Evolutionary conservation across 2,329 filamentous ascomycete genomes (phyloP).

Genomic region (Stemphylium vesicarium): DNA sequence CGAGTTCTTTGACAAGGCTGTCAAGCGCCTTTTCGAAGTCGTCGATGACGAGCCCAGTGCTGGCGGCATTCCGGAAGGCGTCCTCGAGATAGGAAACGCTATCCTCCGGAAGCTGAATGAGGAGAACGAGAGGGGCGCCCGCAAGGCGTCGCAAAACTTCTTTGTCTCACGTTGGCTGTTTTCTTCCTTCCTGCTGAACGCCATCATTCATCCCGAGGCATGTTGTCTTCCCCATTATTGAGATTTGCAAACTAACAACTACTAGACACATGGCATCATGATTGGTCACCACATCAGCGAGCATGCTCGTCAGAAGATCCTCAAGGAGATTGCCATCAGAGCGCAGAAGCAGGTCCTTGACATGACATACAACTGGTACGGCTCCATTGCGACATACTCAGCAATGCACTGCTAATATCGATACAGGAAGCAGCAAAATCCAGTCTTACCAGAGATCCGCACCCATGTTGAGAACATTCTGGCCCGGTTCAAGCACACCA

Average conservation of each 20-base stretch:
- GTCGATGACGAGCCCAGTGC: constrained; percentile 79
- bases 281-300: constrained; percentile 91
- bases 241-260: constrained; percentile 40
- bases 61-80: constrained; percentile 84
- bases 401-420: constrained; percentile 30
- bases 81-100: constrained; percentile 82
- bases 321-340: constrained; percentile 77
- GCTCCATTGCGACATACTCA: constrained; percentile 27
- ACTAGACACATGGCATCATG: constrained; percentile 67
- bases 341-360: constrained; percentile 81
- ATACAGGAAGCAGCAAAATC: constrained; percentile 63
- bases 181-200: constrained; percentile 81
- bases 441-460: constrained; percentile 68
- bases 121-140: constrained; percentile 65
- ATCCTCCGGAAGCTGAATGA: constrained; percentile 78
- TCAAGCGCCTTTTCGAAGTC: constrained; percentile 81
- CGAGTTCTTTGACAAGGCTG: constrained; percentile 84
- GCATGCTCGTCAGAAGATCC: constrained; percentile 79
- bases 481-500: constrained; percentile 61
- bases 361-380: constrained; percentile 72
- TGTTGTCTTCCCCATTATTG: constrained; percentile 11
- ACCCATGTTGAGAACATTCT: constrained; percentile 75
- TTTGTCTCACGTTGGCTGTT: constrained; percentile 93
- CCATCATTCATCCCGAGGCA: constrained; percentile 89
- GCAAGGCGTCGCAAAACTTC: constrained; percentile 75